Base-by-base conservation (phyloP, 805 yeast species). In the Naumovozyma baii region DNA sequence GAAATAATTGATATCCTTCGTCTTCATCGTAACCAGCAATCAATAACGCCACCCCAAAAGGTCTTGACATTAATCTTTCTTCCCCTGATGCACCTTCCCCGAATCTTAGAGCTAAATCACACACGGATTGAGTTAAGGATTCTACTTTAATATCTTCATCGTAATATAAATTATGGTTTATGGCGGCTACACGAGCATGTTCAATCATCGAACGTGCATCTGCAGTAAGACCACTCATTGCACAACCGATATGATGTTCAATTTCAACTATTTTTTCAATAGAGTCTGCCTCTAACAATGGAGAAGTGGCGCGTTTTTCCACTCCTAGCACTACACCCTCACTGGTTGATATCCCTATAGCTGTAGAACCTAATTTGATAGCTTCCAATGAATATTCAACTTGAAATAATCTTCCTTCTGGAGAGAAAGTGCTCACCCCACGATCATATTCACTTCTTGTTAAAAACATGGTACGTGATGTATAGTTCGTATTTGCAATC, bases 401-500 rank as follows among this genome's bases (percentile, higher is more conserved):
- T 67, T 92, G 98, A 68, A 92, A 92, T 45, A 92, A 69, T 60
- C 99, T 83, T 18, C 99, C 99, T 62, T 94, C 98, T 18, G 99
- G 99, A 1, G 97, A 88, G 63, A 94, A 92, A 7, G 99, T 94
- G 57, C 94, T 83, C 37, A 92, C 98, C 47, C 98, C 99, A 64
- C 99, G 83, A 62, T 92, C 99, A 64, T 92, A 92, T 71, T 92
- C 99, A 67, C 95, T 83, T 80, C 99, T 83, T n/a, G 99, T 92
- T 51, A 92, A 74, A 67, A 92, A 92, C 99, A 92, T 92, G 31
- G 7, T 29, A 5, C 13, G 31, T 29, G 7, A 29, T 29, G 7
- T 8, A 9, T 29, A 14, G 15, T 29, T 12, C 7, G 7, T 22
- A n/a, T n/a, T n/a, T n/a, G n/a, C n/a, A n/a, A n/a, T n/a, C n/a